A percentile compares a stretch with the other conserved stretches of the same genome.
Evolutionary conservation across 805 yeast species (phyloP).

Genomic region (Candida loeiensis): DNA sequence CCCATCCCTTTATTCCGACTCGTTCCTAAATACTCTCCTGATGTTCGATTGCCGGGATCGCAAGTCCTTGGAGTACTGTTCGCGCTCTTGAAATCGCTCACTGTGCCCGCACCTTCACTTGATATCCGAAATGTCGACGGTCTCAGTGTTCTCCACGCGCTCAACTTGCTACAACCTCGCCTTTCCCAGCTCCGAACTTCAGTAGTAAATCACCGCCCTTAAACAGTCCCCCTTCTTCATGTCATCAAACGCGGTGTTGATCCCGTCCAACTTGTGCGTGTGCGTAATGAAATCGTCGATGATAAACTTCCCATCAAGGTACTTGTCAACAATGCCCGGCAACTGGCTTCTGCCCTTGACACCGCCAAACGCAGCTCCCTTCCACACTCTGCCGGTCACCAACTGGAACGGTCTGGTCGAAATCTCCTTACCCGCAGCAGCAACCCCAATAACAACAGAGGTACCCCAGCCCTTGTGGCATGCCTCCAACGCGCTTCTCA

Average conservation of each 20-base stretch:
- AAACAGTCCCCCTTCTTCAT: constrained; percentile 93
- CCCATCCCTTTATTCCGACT: too few species aligned
- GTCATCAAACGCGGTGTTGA: constrained; percentile 89
- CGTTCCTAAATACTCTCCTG: too few species aligned
- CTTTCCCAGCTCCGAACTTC: constrained; percentile 9
- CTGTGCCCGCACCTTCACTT: too few species aligned
- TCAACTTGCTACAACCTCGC: constrained; percentile 2
- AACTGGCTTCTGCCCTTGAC: constrained; percentile 96
- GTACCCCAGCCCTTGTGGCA: constrained; percentile 99
- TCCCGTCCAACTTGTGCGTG: constrained; percentile 70
- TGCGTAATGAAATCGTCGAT: constrained; percentile 96
- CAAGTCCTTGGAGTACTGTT: too few species aligned
- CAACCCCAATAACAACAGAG: constrained; percentile 94
- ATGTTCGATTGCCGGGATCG: too few species aligned
- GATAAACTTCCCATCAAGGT: constrained; percentile 73
- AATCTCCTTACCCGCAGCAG: constrained; percentile 97
- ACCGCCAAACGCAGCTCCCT: constrained; percentile 99
- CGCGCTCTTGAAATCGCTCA: too few species aligned
- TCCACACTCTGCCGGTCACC: constrained; percentile 98
- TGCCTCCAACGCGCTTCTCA: constrained; percentile 95
- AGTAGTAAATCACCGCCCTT: constrained; percentile 76
- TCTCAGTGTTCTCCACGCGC: too few species aligned
- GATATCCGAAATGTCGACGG: too few species aligned
- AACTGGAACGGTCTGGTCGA: constrained; percentile 97
- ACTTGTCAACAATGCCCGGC: constrained; percentile 85